phyloP scores from a whole-genome alignment of 768 basidiomycete species.

The Gloeostereum incarnatum region DNA sequence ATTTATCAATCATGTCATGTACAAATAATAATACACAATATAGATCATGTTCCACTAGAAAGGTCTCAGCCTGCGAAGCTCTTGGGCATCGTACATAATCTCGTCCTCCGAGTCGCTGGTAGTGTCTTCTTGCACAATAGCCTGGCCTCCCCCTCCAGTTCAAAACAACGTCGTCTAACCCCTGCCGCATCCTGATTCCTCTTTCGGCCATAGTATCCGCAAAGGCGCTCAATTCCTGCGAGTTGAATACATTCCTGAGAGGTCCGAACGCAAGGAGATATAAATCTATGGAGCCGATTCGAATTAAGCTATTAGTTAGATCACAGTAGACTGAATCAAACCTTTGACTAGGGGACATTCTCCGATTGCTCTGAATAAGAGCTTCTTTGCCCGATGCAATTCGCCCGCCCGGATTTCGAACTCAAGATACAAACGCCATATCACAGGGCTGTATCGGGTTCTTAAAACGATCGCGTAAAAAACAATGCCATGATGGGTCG shows the following conservation, averaged over 20 bases:
- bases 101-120: constrained; percentile 29
- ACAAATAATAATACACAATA: constrained; percentile 16
- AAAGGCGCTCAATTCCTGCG: constrained; percentile 48
- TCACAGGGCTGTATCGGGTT: constrained; percentile 50
- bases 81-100: constrained; percentile 50
- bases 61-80: constrained; percentile 53
- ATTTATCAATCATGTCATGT: constrained; percentile 8
- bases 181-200: constrained; percentile 55
- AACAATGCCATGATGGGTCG: no score
- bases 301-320: constrained; percentile 1
- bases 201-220: constrained; percentile 74
- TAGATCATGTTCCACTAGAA: constrained; percentile 31
- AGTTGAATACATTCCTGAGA: constrained; percentile 52
- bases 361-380: constrained; percentile 64
- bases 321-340: constrained; percentile 16
- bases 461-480: constrained; percentile 23
- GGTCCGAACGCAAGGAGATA: constrained; percentile 74
- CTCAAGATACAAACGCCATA: constrained; percentile 72
- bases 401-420: constrained; percentile 64
- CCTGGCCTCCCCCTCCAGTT: constrained; percentile 27
- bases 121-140: constrained; percentile 16
- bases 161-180: constrained; percentile 48
- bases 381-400: constrained; percentile 52
- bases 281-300: constrained; percentile 36
- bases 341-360: constrained; percentile 77